Percentiles rank a stretch among this genome's conserved stretches.
Evolutionary conservation across 2,329 filamentous ascomycete genomes (phyloP).

Genomic region (Pyrenochaeta sp.): DNA sequence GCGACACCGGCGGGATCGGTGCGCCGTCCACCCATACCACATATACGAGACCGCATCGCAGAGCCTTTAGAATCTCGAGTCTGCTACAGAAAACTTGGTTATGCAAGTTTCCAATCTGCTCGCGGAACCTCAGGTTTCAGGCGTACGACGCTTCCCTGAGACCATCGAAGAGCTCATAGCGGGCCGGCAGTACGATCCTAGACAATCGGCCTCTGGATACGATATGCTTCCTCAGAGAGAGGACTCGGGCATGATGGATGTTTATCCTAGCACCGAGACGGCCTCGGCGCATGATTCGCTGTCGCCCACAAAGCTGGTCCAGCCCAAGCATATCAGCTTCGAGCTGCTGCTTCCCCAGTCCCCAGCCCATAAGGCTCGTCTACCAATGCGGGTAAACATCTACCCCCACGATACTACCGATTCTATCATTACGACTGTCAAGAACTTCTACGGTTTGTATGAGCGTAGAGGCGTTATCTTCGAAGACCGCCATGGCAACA

Average conservation of each 20-base stretch:
- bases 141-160: conserved; percentile 36
- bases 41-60: conserved; percentile 31
- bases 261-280: conserved; percentile 49
- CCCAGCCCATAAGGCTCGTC: conserved; percentile 74
- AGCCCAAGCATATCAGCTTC: conserved; percentile 78
- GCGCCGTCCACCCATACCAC: conserved; percentile 31
- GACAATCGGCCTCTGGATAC: conserved; percentile 33
- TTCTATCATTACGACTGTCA: conserved; percentile 96
- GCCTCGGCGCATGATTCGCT: conserved; percentile 42
- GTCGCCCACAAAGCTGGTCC: conserved; percentile 48
- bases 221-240: conserved; percentile 38
- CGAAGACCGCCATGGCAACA: conserved; percentile 87
- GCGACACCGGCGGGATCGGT: conserved; percentile 52
- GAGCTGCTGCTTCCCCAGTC: conserved; percentile 75
- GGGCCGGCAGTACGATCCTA: conserved; percentile 39
- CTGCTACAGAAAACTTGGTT: conserved; percentile 18
- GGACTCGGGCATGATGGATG: conserved; percentile 43
- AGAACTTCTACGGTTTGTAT: conserved; percentile 98
- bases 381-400: conserved; percentile 89
- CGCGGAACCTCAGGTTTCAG: conserved; percentile 33
- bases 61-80: conserved; percentile 19
- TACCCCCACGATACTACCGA: conserved; percentile 96
- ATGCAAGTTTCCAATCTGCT: conserved; percentile 47
- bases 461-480: conserved; percentile 88
- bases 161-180: conserved; percentile 36